These are phyloP conservation scores for Magnusiomyces suaveolens DNA, from an alignment of 1,139 yeast species.

Conservation along the genomic window DNA sequence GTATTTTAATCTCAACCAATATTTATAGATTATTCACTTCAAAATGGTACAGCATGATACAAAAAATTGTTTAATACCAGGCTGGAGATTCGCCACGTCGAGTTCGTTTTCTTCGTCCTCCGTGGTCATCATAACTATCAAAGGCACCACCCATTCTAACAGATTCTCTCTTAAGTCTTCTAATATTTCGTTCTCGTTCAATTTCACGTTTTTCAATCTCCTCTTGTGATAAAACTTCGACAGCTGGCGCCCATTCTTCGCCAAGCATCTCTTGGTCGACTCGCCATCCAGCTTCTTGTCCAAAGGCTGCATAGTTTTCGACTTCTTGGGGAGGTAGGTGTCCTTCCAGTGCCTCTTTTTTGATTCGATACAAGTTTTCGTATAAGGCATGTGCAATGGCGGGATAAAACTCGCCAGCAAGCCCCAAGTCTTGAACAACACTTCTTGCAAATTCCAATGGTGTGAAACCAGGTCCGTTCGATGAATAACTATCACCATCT, in stretches of 20 bases:
- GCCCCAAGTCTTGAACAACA: slow-evolving; percentile 77
- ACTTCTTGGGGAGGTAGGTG: slow-evolving; percentile 45
- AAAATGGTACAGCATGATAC: too few species aligned
- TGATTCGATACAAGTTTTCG: slow-evolving; percentile 65
- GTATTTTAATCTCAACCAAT: too few species aligned
- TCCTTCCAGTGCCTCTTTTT: slow-evolving; percentile 82
- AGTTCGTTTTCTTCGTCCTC: not conserved
- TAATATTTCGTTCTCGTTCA: slow-evolving; percentile 83
- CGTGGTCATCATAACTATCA: not conserved
- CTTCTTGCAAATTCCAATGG: slow-evolving; percentile 79
- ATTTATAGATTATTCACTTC: too few species aligned
- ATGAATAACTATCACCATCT: not conserved
- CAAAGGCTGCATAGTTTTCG: slow-evolving; percentile 50
- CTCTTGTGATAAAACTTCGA: slow-evolving; percentile 78
- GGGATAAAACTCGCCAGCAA: slow-evolving; percentile 76
- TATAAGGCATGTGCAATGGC: slow-evolving; percentile 84
- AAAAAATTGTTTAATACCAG: not conserved
- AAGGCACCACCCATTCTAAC: slow-evolving; percentile 32
- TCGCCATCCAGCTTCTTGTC: slow-evolving; percentile 54
- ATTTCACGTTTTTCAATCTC: slow-evolving; percentile 93
- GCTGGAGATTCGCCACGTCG: slow-evolving; percentile 5
- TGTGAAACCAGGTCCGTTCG: slow-evolving; percentile 42
- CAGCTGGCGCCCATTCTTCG: slow-evolving; percentile 81
- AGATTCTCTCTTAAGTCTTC: slow-evolving; percentile 87
- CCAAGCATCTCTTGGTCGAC: slow-evolving; percentile 52